Conservation (phyloP, 805 yeast species). For the Candida boidinii region DNA sequence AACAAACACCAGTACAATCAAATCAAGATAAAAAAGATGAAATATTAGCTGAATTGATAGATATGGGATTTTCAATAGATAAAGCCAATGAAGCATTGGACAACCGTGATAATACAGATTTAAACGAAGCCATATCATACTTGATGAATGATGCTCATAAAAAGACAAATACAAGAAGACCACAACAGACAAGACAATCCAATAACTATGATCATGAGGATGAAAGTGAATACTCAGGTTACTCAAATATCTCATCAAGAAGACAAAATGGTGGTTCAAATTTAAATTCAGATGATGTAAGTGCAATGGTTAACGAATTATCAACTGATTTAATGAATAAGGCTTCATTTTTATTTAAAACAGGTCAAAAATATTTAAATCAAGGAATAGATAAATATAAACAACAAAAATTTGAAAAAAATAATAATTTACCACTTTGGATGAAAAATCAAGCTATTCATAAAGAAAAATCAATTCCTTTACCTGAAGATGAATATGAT, state of each 20-base stretch:
- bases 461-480: constrained; percentile 27
- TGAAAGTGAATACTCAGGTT: not conserved
- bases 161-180: constrained; percentile 9
- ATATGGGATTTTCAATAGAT: constrained; percentile 69
- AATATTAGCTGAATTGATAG: constrained; percentile 60
- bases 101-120: constrained; percentile 35
- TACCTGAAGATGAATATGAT: constrained; percentile 32
- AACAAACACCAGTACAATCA: not conserved
- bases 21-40: constrained; percentile 28
- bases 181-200: constrained; percentile 1
- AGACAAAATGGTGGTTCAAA: not conserved
- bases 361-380: constrained; percentile 52
- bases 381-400: constrained; percentile 56
- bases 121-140: constrained; percentile 57
- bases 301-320: constrained; percentile 38
- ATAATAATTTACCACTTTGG: constrained; percentile 57
- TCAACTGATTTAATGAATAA: constrained; percentile 48
- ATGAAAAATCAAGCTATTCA: constrained; percentile 52
- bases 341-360: constrained; percentile 50
- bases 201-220: not conserved
- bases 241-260: no score
- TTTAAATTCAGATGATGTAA: constrained; percentile 23
- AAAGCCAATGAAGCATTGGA: constrained; percentile 53
- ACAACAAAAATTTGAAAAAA: constrained; percentile 20
- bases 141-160: constrained; percentile 55